phyloP scores from a whole-genome alignment of 192 early-diverging fungal genomes.

The Endogone sp. region DNA sequence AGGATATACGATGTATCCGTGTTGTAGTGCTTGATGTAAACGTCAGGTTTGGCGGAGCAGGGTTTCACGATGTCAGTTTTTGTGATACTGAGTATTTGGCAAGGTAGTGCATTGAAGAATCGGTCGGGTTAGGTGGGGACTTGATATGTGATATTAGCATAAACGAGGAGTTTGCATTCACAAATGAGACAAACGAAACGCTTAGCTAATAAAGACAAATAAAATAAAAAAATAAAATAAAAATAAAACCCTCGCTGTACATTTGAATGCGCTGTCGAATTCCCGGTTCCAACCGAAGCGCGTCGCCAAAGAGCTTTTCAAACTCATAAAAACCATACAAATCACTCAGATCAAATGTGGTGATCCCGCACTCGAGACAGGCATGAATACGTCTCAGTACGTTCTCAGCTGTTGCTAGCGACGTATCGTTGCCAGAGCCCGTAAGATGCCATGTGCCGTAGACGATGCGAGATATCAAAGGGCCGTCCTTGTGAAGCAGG shows the following conservation, averaged over 20 bases:
- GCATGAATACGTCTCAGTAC: conserved; percentile 34
- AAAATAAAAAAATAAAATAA: background rate
- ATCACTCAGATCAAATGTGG: conserved; percentile 40
- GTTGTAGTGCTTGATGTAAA: conserved; percentile 13
- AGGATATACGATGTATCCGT: conserved; percentile 11
- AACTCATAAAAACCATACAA: conserved; percentile 34
- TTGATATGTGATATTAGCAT: too few relatives aligned
- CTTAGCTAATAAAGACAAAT: too few relatives aligned
- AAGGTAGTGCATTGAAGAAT: too few relatives aligned
- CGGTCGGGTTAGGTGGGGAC: too few relatives aligned
- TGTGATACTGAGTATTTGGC: conserved; percentile 6
- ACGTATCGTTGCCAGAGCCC: conserved; percentile 14
- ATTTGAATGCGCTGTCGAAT: conserved; percentile 9
- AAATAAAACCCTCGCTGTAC: background rate
- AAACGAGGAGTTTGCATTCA: background rate
- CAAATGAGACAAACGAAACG: too few relatives aligned
- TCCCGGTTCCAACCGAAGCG: conserved; percentile 8
- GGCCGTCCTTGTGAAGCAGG: conserved; percentile 8
- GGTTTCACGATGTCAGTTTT: conserved; percentile 16
- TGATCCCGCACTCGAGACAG: conserved; percentile 37
- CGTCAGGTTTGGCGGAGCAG: conserved; percentile 4
- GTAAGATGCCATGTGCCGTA: conserved; percentile 38
- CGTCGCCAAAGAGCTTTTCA: conserved; percentile 12
- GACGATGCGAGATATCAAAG: conserved; percentile 28
- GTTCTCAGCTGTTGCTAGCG: conserved; percentile 19